Evolutionary conservation across 345 rosid genomes (phyloP).

Genomic region (Populus alba): DNA sequence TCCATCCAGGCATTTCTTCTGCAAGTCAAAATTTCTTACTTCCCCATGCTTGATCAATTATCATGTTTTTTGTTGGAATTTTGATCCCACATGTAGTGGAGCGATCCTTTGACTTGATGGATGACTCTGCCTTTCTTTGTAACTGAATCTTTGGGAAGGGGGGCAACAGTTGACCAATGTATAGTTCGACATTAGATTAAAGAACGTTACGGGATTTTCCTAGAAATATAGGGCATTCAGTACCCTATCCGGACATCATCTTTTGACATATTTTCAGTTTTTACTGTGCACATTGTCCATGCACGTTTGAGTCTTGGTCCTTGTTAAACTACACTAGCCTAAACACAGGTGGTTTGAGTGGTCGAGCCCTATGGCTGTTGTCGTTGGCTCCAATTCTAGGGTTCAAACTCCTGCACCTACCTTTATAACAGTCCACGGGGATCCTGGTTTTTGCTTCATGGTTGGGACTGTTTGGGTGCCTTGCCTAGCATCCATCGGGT

Average conservation of each 20-base stretch:
- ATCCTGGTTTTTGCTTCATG: too few species aligned
- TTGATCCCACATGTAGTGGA: not conserved
- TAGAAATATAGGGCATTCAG: not conserved
- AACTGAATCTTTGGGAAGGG: not conserved
- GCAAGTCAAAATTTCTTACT: not conserved
- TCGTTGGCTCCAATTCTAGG: too few species aligned
- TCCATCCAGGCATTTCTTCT: not conserved
- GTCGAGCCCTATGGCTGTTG: too few species aligned
- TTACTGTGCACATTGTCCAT: not conserved
- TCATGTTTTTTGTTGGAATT: not conserved
- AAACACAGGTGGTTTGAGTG: too few species aligned
- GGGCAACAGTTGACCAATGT: not conserved
- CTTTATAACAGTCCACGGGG: too few species aligned
- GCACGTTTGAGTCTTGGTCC: not conserved
- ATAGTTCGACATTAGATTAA: not conserved
- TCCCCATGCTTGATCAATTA: not conserved
- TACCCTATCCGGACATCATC: not conserved
- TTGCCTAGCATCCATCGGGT: too few species aligned
- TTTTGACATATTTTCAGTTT: not conserved
- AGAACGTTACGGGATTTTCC: too few species aligned
- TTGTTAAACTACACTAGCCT: not conserved
- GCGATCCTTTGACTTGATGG: not conserved
- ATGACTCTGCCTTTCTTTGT: not conserved
- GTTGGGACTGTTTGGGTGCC: too few species aligned
- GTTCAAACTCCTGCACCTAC: too few species aligned